Base-by-base conservation (phyloP, 495 filamentous ascomycete species). In the Geopyxis carbonaria region DNA sequence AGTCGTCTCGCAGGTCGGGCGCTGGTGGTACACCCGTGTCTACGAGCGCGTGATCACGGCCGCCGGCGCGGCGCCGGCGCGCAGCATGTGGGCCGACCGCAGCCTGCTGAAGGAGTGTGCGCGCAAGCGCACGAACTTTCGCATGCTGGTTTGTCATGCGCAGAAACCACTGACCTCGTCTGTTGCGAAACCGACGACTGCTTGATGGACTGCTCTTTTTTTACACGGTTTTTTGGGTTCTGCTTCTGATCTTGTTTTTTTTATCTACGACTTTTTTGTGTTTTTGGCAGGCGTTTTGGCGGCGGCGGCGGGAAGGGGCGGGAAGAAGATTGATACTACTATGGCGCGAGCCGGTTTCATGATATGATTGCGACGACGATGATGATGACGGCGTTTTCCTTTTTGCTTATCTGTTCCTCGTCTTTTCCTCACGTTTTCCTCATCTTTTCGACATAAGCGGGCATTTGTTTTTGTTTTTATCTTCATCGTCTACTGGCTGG, bases 1-100 rank as follows among this genome's bases (percentile, higher is more conserved):
- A 51, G 91, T 92, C 64, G 84, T 95, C 14, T 74, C 85, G 14
- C 76, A 73, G 44, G 87, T 97, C 5, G 91, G 89, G 11, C 66
- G 91, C 27, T 97, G 85, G 84, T 95, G 91, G 89, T 94, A 93
- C 58, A 78, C 71, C 3, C 69, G 76, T 35, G 93, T 84, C 64
- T 95, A 95, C 57, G 89, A 95, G 62, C 38, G 52, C n/a, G 45
- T 56, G n/a, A 56, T 56, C 33, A 66, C 58, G 31, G 55, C 57
- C 5, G 67, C 68, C 15, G 63, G 69, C 19, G 68, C 64, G 20
- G 65, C 67, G 37, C 54, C 57, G 43, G 49, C 38, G 9, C 47
- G 58, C 24, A 86, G 78, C 54, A 82, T 97, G 54, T 94, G 85
- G 80, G 64, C 65, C 29, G 81, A 95, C 47, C 69, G 66, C 41